Percentiles rank a stretch among this genome's conserved stretches.
phyloP scores from a whole-genome alignment of 2,329 filamentous ascomycete species.

The Verticillium albo-atrum region DNA sequence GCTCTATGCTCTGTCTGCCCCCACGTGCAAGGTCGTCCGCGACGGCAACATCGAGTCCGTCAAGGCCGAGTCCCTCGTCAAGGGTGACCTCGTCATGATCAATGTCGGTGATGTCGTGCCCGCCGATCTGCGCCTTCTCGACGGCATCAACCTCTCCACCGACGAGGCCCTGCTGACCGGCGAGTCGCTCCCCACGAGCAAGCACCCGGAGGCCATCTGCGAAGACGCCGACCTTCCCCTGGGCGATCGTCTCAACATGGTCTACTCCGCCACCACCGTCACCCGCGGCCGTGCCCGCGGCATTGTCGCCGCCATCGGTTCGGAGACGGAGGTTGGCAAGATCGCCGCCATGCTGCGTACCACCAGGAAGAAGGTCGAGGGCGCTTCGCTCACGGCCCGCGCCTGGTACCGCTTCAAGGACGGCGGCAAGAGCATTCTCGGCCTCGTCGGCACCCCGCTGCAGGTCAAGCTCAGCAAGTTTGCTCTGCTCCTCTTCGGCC shows the following conservation, averaged over 20 bases:
- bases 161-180: conserved; percentile 73
- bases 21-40: conserved; percentile 55
- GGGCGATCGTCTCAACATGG: conserved; percentile 67
- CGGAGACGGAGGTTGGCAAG: conserved; percentile 71
- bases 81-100: conserved; percentile 60
- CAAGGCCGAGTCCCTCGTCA: conserved; percentile 55
- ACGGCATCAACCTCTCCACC: conserved; percentile 69
- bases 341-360: conserved; percentile 68
- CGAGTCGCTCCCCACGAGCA: conserved; percentile 66
- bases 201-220: conserved; percentile 55
- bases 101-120: conserved; percentile 65
- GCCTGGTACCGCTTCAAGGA: conserved; percentile 40
- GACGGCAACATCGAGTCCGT: conserved; percentile 45
- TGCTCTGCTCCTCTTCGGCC: conserved; percentile 72
- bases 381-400: conserved; percentile 25
- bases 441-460: conserved; percentile 72
- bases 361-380: conserved; percentile 45
- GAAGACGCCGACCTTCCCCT: conserved; percentile 51
- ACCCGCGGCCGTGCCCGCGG: conserved; percentile 66
- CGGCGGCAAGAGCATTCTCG: conserved; percentile 49
- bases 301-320: conserved; percentile 65
- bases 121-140: conserved; percentile 61
- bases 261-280: conserved; percentile 68
- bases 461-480: conserved; percentile 84
- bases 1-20: conserved; percentile 52